Base-by-base conservation (phyloP, 208 protist genomes). In the Crithidia fasciculata region DNA sequence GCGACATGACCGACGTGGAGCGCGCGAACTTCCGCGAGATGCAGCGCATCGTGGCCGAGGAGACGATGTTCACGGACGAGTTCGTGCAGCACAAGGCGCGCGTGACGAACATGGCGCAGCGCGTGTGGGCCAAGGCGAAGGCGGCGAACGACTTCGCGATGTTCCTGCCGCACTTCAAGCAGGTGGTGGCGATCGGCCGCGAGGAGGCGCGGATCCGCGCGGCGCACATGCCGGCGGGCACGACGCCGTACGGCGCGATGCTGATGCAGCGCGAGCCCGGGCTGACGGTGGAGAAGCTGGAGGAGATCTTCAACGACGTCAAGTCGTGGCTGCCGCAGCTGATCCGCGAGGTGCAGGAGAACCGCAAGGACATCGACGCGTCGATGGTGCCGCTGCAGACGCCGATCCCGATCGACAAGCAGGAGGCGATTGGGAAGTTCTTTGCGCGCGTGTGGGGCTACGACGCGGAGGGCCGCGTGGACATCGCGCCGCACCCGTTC, bases 301-400 rank as follows among this genome's bases (percentile, higher is more conserved):
- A 64, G 59, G 59, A 64, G 59, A 64, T 64, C 18, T 47, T 64
- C 59, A 64, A 64, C 43, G 59, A 64, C 59, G 37, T 64, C 59
- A 64, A 64, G 59, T 64, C 59, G 41, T 64, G 59, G 59, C 39
- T 52, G 59, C 59, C 43, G 59, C 59, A 52, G 59, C 43, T 64
- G 43, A 64, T 53, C 59, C 59, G 59, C 8, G 59, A 64, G 43
- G 59, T 64, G 41, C 59, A 64, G 43, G 43, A 64, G 43, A 64
- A 53, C 59, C 59, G 59, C 59, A 52, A 64, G 43, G 59, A 64
- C 59, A 64, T 52, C 59, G 43, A 64, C 41, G 59, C 43, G 41
- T 53, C 59, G n/a, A 62, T 62, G 5, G 57, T 62, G 28, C 57
- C 57, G 39, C 57, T 62, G 39, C 57, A 62, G 39, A 62, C 39